Evolutionary conservation across 2,329 filamentous ascomycete genomes (phyloP).

Genomic region (Lachnellula arida): DNA sequence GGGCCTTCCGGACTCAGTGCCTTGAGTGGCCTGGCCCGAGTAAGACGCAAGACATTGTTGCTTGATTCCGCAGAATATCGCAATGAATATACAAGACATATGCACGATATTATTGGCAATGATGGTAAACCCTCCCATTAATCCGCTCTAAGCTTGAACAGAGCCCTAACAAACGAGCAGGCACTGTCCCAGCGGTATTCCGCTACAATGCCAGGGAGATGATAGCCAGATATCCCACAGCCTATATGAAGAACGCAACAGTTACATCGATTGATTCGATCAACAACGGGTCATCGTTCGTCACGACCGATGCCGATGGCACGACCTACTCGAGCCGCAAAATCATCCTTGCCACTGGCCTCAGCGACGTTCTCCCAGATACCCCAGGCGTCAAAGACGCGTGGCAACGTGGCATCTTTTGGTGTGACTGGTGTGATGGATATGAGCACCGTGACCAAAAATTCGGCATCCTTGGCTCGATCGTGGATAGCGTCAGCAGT

Average conservation of each 20-base stretch:
- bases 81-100: constrained; percentile 37
- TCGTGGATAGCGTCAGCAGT: constrained; percentile 40
- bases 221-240: constrained; percentile 46
- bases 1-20: constrained; percentile 41
- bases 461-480: constrained; percentile 47
- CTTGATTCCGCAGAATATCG: constrained; percentile 40
- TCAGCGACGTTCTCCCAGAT: constrained; percentile 45
- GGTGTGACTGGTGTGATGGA: constrained; percentile 63
- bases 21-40: constrained; percentile 35
- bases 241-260: constrained; percentile 47
- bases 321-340: constrained; percentile 43
- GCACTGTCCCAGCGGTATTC: constrained; percentile 30
- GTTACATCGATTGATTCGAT: constrained; percentile 36
- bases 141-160: background rate
- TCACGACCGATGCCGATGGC: constrained; percentile 35
- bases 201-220: constrained; percentile 37
- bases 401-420: constrained; percentile 57
- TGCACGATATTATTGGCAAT: constrained; percentile 42
- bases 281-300: constrained; percentile 42
- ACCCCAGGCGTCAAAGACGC: constrained; percentile 50
- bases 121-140: constrained; percentile 19
- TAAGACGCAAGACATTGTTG: constrained; percentile 35
- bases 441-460: constrained; percentile 55
- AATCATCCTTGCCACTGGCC: constrained; percentile 50
- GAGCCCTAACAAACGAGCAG: constrained; percentile 26